These are phyloP conservation scores for Sutorius australiensis DNA, from an alignment of 768 basidiomycete genomes.

Conservation along the genomic window DNA sequence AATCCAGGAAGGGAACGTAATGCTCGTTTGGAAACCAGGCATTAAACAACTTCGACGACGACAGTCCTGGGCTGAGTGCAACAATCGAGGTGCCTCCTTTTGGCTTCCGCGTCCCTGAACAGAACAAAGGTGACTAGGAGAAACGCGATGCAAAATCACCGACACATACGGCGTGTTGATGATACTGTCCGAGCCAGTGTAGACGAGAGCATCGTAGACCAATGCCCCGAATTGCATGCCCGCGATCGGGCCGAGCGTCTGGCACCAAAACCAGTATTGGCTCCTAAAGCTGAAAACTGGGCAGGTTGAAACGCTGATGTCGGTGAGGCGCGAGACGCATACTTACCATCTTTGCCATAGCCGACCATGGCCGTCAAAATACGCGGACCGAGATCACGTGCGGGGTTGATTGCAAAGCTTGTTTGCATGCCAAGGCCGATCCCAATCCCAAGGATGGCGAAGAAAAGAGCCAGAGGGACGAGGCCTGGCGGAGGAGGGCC, in stretches of 20 bases:
- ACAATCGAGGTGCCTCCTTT: neutral
- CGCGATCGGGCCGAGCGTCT: neutral
- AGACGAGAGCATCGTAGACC: neutral
- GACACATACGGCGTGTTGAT: neutral
- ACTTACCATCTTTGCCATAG: neutral
- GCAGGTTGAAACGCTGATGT: neutral
- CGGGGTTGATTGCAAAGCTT: neutral
- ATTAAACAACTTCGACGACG: neutral
- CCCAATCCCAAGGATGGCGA: neutral
- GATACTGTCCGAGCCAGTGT: neutral
- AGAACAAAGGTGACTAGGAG: neutral
- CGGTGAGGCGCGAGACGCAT: neutral
- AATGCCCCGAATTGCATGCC: neutral
- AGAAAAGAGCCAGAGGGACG: neutral
- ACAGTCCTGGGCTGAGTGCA: neutral
- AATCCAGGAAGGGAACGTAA: neutral
- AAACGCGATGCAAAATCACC: neutral
- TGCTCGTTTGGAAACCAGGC: neutral
- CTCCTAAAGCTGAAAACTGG: neutral
- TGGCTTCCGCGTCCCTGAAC: neutral
- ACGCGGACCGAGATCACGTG: neutral
- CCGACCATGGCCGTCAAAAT: neutral
- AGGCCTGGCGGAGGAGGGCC: neutral
- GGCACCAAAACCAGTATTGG: neutral
- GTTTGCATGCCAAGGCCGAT: neutral